phyloP scores from a whole-genome alignment of 139 green algal species.

The Zygnema cylindricum region DNA sequence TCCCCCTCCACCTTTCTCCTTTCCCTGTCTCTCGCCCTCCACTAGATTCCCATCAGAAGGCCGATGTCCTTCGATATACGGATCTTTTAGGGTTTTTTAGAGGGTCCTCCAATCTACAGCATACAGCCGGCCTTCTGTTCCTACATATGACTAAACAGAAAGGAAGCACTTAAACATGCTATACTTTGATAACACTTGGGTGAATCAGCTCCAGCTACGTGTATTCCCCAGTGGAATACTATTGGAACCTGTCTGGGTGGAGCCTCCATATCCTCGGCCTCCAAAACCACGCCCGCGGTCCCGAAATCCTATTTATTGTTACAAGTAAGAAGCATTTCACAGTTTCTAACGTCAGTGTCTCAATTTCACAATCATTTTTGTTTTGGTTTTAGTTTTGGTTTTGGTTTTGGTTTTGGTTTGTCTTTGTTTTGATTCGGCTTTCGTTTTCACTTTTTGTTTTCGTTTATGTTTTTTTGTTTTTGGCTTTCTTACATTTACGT shows the following conservation, averaged over 20 bases:
- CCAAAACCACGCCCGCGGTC: slow-evolving; percentile 45
- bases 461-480: no score
- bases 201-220: background rate
- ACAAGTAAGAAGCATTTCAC: no score
- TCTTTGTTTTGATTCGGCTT: no score
- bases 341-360: no score
- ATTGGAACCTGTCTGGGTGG: slow-evolving; percentile 44
- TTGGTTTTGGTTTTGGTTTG: no score
- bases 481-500: no score
- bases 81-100: background rate
- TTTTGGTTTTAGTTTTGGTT: no score
- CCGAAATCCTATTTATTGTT: slow-evolving; percentile 48
- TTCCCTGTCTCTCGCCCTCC: background rate
- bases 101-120: background rate
- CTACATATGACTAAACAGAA: background rate
- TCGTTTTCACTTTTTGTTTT: no score
- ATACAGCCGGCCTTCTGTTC: background rate
- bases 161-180: background rate
- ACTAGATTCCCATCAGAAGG: background rate
- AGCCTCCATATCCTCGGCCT: slow-evolving; percentile 13
- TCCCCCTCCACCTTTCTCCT: background rate
- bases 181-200: background rate
- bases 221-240: slow-evolving; percentile 17
- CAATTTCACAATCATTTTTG: no score
- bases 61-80: background rate